These are phyloP conservation scores for Voacanga thouarsii DNA, from an alignment of 257 asterid genomes.

Conservation along the genomic window DNA sequence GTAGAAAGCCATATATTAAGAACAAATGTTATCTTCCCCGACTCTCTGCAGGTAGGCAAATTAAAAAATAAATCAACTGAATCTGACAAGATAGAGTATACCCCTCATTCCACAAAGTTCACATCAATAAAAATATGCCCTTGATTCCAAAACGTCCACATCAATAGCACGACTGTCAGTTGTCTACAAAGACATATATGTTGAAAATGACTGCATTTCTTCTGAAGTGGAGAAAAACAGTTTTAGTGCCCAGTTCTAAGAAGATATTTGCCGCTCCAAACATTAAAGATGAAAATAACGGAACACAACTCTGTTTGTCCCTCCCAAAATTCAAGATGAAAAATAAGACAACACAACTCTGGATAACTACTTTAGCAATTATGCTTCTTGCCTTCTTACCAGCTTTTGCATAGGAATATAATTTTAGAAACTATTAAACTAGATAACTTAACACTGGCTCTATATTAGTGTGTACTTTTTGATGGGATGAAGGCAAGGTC, in stretches of 20 bases:
- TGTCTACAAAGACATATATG: background rate
- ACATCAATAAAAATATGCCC: background rate
- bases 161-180: background rate
- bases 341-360: background rate
- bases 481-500: background rate
- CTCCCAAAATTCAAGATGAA: background rate
- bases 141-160: background rate
- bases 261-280: background rate
- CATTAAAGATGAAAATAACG: background rate
- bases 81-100: background rate
- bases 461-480: background rate
- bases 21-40: no score
- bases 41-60: no score
- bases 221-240: background rate
- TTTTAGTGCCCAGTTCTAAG: background rate
- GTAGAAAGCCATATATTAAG: background rate
- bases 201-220: background rate
- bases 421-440: background rate
- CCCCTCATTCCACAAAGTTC: background rate
- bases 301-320: background rate
- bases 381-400: background rate
- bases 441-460: background rate
- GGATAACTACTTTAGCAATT: background rate
- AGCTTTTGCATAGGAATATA: background rate
- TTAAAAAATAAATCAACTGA: background rate